These are phyloP conservation scores for Helianthus tuberosus DNA, from an alignment of 129 eudicot genomes.

Conservation along the genomic window DNA sequence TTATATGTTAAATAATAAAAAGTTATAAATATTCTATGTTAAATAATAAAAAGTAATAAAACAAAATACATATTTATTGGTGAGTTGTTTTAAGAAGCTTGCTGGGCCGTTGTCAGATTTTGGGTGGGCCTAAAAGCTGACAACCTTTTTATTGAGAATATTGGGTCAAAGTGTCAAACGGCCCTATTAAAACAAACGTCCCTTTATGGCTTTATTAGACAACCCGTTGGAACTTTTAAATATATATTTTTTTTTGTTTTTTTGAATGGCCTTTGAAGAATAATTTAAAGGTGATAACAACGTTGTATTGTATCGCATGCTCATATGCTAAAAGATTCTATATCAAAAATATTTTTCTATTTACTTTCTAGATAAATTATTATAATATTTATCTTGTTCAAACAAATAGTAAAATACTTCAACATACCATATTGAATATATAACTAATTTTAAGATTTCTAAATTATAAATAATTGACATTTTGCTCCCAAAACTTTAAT, in stretches of 20 bases:
- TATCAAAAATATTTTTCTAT: background rate
- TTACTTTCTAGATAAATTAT: background rate
- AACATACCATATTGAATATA: background rate
- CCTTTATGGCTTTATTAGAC: background rate
- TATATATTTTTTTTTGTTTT: too few species aligned
- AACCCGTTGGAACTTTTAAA: background rate
- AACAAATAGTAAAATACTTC: too few species aligned
- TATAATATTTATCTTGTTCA: too few species aligned
- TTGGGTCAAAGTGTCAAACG: background rate
- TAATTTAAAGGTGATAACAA: constrained; percentile 15
- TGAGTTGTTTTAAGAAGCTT: background rate
- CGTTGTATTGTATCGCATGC: constrained; percentile 20
- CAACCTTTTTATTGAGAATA: constrained; percentile 21
- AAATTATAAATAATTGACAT: background rate
- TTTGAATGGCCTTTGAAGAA: too few species aligned
- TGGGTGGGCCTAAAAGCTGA: constrained; percentile 32
- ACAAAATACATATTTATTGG: background rate
- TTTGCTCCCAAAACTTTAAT: background rate
- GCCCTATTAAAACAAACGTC: constrained; percentile 7
- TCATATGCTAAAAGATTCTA: background rate
- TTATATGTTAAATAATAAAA: background rate
- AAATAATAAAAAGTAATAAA: background rate
- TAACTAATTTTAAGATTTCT: background rate
- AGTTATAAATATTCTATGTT: background rate
- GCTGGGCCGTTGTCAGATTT: constrained; percentile 27